These are phyloP conservation scores for Eucommia ulmoides DNA, from an alignment of 257 asterid genomes.

Conservation along the genomic window DNA sequence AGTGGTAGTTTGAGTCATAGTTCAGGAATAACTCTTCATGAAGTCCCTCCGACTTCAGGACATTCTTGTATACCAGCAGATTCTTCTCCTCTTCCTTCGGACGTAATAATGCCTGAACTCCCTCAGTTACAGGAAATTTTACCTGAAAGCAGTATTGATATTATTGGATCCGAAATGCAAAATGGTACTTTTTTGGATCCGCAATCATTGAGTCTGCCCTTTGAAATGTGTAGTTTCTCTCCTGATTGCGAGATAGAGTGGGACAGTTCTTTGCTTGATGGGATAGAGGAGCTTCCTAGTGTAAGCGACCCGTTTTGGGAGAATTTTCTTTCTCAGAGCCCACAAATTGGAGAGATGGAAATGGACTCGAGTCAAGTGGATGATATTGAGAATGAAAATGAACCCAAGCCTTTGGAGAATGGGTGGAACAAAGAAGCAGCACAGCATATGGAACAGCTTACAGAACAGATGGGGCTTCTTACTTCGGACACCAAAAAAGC, in stretches of 20 bases:
- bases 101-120: not conserved
- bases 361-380: conserved; percentile 20
- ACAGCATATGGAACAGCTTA: conserved; percentile 58
- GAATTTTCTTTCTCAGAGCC: conserved; percentile 19
- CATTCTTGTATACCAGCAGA: not conserved
- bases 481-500: conserved; percentile 41
- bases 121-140: conserved; percentile 1
- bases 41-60: not conserved
- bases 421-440: conserved; percentile 50
- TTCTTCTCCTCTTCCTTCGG: not conserved
- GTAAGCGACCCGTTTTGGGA: conserved; percentile 2
- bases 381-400: conserved; percentile 29
- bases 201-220: not conserved
- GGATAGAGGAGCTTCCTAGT: not conserved
- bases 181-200: not conserved
- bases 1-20: not conserved
- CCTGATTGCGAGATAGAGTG: not conserved
- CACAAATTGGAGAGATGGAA: conserved; percentile 24
- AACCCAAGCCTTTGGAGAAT: conserved; percentile 26
- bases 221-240: not conserved
- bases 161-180: not conserved
- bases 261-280: conserved; percentile 1
- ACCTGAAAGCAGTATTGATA: conserved; percentile 1
- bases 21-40: not conserved
- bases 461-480: conserved; percentile 82